Evolutionary conservation across 768 basidiomycete species (phyloP).

Genomic region (Mycena olivaceomarginata): DNA sequence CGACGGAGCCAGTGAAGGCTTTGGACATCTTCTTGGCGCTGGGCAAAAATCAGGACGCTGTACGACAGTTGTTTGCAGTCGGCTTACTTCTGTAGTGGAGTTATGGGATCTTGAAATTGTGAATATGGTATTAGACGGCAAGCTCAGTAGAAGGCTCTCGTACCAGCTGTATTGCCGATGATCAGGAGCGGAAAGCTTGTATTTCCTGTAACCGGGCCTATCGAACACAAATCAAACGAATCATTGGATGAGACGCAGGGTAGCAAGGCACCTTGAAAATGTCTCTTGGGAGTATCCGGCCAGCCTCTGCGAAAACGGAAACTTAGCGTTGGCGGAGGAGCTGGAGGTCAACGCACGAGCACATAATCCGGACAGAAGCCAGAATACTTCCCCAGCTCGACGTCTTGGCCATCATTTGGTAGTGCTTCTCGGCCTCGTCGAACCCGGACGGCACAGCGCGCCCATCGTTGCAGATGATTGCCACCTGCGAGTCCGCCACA

Average conservation of each 20-base stretch:
- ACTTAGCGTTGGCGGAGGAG: neutral
- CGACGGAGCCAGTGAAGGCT: constrained; percentile 60
- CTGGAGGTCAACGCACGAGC: constrained; percentile 43
- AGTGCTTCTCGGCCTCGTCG: constrained; percentile 39
- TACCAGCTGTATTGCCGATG: constrained; percentile 64
- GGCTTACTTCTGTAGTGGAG: constrained; percentile 32
- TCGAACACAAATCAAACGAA: neutral
- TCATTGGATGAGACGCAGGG: neutral
- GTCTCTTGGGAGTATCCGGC: neutral
- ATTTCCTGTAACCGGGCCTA: constrained; percentile 59
- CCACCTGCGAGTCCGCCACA: constrained; percentile 33
- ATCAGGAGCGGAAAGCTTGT: constrained; percentile 63
- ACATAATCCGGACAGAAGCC: constrained; percentile 39
- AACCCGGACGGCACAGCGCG: constrained; percentile 41
- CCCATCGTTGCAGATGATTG: constrained; percentile 49
- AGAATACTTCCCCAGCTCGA: constrained; percentile 49
- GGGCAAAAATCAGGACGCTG: neutral
- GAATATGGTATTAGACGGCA: neutral
- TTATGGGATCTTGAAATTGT: constrained; percentile 43
- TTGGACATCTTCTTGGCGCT: constrained; percentile 63
- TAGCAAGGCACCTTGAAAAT: constrained; percentile 10
- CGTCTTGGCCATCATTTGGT: constrained; percentile 29
- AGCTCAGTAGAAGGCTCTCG: neutral
- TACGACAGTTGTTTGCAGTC: neutral
- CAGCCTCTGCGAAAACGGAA: constrained; percentile 3